These are phyloP conservation scores for Trametes maxima DNA, from an alignment of 768 basidiomycete genomes.

Conservation along the genomic window DNA sequence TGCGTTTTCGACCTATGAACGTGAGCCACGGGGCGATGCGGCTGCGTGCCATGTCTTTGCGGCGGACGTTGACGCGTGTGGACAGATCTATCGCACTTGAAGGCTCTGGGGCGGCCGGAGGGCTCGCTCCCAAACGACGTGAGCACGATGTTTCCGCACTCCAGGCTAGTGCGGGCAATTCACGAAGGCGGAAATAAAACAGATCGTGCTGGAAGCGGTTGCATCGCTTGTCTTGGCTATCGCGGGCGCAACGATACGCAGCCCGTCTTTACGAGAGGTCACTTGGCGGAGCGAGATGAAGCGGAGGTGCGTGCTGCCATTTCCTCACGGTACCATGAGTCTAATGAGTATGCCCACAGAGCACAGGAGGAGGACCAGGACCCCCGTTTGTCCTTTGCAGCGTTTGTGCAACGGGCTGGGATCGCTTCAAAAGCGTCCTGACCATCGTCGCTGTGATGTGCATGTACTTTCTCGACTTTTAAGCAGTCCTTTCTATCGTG, in stretches of 20 bases:
- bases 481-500: too few species aligned
- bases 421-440: constrained; percentile 14
- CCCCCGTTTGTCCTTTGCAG: constrained; percentile 28
- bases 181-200: not conserved
- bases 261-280: constrained; percentile 74
- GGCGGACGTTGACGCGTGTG: constrained; percentile 3
- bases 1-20: constrained; percentile 80
- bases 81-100: constrained; percentile 73
- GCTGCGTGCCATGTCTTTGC: not conserved
- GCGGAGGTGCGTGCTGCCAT: constrained; percentile 56
- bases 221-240: constrained; percentile 67
- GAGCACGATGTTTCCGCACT: constrained; percentile 14
- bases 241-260: constrained; percentile 70
- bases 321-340: not conserved
- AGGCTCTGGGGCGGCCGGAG: constrained; percentile 74
- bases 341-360: constrained; percentile 5
- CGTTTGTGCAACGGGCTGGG: constrained; percentile 30
- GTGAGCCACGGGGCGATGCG: constrained; percentile 43
- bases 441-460: constrained; percentile 1
- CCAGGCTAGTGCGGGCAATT: constrained; percentile 1
- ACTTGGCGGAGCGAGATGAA: constrained; percentile 92
- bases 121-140: constrained; percentile 68
- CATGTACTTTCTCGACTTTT: too few species aligned
- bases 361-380: constrained; percentile 29
- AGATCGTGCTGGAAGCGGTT: constrained; percentile 73